phyloP scores from a whole-genome alignment of 164 flowering plant genomes.

The Akebia trifoliata region DNA sequence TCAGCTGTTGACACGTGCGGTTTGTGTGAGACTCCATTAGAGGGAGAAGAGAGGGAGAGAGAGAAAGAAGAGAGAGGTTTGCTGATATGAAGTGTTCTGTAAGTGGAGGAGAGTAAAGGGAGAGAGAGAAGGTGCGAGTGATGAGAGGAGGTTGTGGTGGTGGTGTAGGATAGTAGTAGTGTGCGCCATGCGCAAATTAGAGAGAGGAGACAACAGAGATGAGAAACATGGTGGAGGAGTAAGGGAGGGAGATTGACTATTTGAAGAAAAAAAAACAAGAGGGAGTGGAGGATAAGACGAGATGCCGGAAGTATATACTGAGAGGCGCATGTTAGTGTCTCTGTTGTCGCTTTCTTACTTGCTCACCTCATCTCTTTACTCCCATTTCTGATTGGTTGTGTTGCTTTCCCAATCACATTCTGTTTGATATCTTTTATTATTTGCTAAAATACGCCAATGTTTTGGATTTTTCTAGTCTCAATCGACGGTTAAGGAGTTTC shows the following conservation, averaged over 20 bases:
- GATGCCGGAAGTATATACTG: constrained; percentile 3
- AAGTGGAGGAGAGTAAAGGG: constrained; percentile 13
- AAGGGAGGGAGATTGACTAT: constrained; percentile 6
- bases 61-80: constrained; percentile 11
- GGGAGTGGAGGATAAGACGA: constrained; percentile 7
- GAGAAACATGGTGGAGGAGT: not conserved
- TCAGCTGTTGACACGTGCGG: constrained; percentile 63
- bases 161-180: constrained; percentile 17
- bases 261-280: not conserved
- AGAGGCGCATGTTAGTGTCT: constrained; percentile 7
- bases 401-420: not conserved
- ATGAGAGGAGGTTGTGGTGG: constrained; percentile 7
- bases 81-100: constrained; percentile 4
- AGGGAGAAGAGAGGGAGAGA: not conserved
- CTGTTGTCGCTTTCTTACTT: too few relatives aligned
- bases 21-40: not conserved
- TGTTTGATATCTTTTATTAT: too few relatives aligned
- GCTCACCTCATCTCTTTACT: not conserved
- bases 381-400: not conserved
- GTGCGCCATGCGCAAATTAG: constrained; percentile 23
- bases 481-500: too few relatives aligned
- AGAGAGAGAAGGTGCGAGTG: constrained; percentile 8
- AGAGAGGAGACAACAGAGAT: not conserved
- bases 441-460: too few relatives aligned
- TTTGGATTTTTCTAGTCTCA: too few relatives aligned